Evolutionary conservation across 73 alveolate species (phyloP).

Genomic region (Paraurostyla sp.): DNA sequence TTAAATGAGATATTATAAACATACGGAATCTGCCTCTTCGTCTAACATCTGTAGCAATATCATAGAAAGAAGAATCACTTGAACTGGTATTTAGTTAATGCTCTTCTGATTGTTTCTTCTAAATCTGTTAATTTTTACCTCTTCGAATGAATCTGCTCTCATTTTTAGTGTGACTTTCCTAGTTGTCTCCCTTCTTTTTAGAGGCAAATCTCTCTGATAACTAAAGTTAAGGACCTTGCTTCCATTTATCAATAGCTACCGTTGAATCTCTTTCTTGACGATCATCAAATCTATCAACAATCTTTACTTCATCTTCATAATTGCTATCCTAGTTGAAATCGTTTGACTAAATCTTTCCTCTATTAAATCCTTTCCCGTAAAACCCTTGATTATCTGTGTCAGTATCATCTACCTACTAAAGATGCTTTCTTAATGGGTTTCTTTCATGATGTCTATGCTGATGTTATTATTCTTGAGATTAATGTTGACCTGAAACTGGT

Average conservation of each 20-base stretch:
- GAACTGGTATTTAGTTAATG: not conserved
- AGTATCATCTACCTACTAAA: slow-evolving; percentile 10
- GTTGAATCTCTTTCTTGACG: no score
- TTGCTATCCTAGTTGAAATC: no score
- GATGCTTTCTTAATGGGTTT: not conserved
- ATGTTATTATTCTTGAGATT: no score
- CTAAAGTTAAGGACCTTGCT: no score
- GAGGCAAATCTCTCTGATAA: no score
- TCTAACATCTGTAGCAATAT: not conserved
- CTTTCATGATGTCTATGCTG: no score
- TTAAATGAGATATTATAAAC: not conserved
- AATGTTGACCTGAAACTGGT: not conserved
- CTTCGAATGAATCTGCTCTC: not conserved
- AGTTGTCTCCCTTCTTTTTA: no score
- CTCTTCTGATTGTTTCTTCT: not conserved
- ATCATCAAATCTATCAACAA: no score
- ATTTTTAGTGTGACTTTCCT: not conserved
- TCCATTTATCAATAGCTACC: no score
- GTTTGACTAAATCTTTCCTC: not conserved
- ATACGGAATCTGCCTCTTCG: slow-evolving; percentile 5
- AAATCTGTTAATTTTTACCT: not conserved
- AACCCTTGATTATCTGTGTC: not conserved
- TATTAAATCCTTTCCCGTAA: not conserved
- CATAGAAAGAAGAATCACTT: slow-evolving; percentile 26
- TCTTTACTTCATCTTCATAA: no score